Conservation (phyloP, 345 rosid species). For the Eucalyptus melliodora region DNA sequence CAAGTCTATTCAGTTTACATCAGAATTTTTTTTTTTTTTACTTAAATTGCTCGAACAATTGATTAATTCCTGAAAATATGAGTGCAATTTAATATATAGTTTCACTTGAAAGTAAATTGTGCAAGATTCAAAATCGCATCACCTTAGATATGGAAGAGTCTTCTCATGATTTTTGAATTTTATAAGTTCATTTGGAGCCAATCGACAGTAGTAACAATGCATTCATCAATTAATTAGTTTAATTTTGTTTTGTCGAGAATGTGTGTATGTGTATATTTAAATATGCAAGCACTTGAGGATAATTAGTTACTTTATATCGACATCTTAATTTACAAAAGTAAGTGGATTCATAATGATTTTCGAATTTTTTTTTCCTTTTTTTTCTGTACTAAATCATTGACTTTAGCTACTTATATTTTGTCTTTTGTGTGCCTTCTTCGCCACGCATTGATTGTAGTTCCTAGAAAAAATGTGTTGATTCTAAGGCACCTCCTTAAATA, state of each 20-base stretch:
- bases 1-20: too few species aligned
- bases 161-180: background rate
- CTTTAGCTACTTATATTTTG: background rate
- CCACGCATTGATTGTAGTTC: fast-evolving
- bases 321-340: too few species aligned
- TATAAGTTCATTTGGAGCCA: background rate
- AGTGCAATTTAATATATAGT: background rate
- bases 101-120: background rate
- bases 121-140: background rate
- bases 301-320: too few species aligned
- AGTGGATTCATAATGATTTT: background rate
- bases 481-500: background rate
- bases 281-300: background rate
- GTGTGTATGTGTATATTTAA: background rate
- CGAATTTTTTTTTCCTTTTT: too few species aligned
- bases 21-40: too few species aligned
- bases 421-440: background rate
- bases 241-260: background rate
- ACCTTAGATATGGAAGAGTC: background rate
- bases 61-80: background rate
- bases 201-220: fast-evolving
- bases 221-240: too few species aligned
- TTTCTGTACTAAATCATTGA: background rate
- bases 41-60: background rate
- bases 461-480: background rate